Base-by-base conservation (phyloP, 2,329 filamentous ascomycete species). In the Berkeleyomyces rouxiae region DNA sequence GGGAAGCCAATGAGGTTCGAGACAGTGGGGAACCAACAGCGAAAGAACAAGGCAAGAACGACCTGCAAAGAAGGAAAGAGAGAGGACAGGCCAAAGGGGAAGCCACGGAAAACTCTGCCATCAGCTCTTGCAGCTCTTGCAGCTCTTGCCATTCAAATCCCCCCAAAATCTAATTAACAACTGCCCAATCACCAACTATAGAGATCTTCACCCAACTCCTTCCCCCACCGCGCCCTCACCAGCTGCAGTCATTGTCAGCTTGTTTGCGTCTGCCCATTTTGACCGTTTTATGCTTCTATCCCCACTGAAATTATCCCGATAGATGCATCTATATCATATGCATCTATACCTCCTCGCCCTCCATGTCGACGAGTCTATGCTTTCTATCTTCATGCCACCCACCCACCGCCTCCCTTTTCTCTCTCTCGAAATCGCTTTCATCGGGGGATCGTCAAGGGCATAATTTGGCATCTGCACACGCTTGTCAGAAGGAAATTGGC, bases 391-490 rank as follows among this genome's bases (percentile, higher is more conserved):
- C n/a, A 23, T 23, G 23, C 43, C 37, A 16, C 4, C 43, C 40
- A 2, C 11, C 16, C 2, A n/a, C 55, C 43, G 5, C 61, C 6
- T 49, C 51, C 42, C 4, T 43, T 47, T 60, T n/a, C 39, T 23
- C 57, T 58, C 39, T 37, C 16, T 33, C 36, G 57, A 63, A 59
- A 33, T 37, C 39, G 39, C 46, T 49, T 64, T 59, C 42, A 64
- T 58, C 58, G 58, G 62, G 58, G 49, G 23, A 13, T 10, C n/a
- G 31, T 23, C 47, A 49, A 59, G 62, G 49, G 58, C 40, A 46
- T 61, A 64, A 64, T 64, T 64, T 64, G 62, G 62, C 62, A 64
- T 61, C 44, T 64, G 62, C 62, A 64, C 49, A 36, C 61, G 59
- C 49, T 58, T 58, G 60, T 42, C 58, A 61, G 31, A 37, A 43